Base-by-base conservation (phyloP, 2,329 filamentous ascomycete species). In the Acrodontium crateriforme region DNA sequence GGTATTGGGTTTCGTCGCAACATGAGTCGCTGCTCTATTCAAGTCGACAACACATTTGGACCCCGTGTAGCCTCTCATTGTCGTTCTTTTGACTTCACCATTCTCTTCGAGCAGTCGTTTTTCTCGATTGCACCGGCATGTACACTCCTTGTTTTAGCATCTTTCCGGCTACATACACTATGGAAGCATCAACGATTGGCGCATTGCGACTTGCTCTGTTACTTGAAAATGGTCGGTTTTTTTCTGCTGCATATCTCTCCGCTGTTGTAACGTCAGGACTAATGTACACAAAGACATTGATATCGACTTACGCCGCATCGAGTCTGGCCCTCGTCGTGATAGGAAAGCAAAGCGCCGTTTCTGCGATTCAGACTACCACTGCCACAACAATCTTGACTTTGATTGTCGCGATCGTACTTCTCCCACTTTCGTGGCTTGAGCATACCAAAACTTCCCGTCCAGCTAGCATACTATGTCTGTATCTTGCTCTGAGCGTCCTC, bases 81-180 rank as follows among this genome's bases (percentile, higher is more conserved):
- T n/a, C n/a, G n/a, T n/a, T n/a, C n/a, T n/a, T 13, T 25, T 12
- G 24, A 25, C 14, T 25, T 25, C 11, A 13, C 24, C 4, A n/a
- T 25, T 14, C 10, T 14, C 5, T 25, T 16, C 16, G 24, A 13
- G 24, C 24, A 25, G 16, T 5, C 16, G 10, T 10, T 25, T 6
- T 13, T 25, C 15, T 25, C 24, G n/a, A 8, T 22, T 5, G 20
- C 10, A 4, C n/a, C 20, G n/a, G n/a, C 20, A n/a, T 10, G 20
- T 12, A 10, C 13, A 10, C 4, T 22, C n/a, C 20, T 22, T 22
- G 5, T 22, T 10, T 22, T 22, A n/a, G 20, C 20, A n/a, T 12
- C 20, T 10, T 12, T 22, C 4, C 20, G 20, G 4, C n/a, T 22
- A 22, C 10, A 10, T 22, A 5, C 8, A 22, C 20, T n/a, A 22